Conservation (phyloP, 257 asterid species). For the Apocynum venetum region DNA sequence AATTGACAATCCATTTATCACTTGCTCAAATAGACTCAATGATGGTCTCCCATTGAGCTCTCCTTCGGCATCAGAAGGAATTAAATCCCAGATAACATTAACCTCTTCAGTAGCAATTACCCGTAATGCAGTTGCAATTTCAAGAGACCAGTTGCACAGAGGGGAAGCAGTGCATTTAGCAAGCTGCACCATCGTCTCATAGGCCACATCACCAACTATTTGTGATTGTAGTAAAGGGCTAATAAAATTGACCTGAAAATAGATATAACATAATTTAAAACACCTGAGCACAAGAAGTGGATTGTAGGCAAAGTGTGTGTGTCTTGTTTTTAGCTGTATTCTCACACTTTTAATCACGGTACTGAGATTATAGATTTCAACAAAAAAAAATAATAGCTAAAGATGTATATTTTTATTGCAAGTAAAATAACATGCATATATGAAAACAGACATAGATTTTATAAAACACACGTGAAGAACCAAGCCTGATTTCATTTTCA, state of each 20-base stretch:
- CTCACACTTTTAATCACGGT: neutral
- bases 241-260: conserved; percentile 63
- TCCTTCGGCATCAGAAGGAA: conserved; percentile 62
- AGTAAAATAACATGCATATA: neutral
- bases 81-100: conserved; percentile 55
- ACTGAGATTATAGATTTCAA: neutral
- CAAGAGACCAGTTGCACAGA: conserved; percentile 92
- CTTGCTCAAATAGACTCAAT: conserved; percentile 72
- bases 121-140: conserved; percentile 89
- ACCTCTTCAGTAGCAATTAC: conserved; percentile 59
- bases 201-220: conserved; percentile 84
- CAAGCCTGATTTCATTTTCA: neutral
- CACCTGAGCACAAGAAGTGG: neutral
- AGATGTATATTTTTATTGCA: neutral
- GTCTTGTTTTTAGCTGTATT: neutral
- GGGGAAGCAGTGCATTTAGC: conserved; percentile 81
- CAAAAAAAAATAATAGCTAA: neutral
- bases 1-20: conserved; percentile 67
- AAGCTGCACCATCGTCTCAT: conserved; percentile 79
- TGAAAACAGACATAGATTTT: neutral
- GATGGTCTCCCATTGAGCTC: conserved; percentile 56
- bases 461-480: neutral
- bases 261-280: conserved; percentile 4
- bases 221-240: conserved; percentile 72
- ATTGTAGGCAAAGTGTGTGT: neutral